A percentile compares a stretch with the other conserved stretches of the same genome.
These are phyloP conservation scores for Sugiyamaella smithiae DNA, from an alignment of 805 yeast genomes.

Conservation along the genomic window DNA sequence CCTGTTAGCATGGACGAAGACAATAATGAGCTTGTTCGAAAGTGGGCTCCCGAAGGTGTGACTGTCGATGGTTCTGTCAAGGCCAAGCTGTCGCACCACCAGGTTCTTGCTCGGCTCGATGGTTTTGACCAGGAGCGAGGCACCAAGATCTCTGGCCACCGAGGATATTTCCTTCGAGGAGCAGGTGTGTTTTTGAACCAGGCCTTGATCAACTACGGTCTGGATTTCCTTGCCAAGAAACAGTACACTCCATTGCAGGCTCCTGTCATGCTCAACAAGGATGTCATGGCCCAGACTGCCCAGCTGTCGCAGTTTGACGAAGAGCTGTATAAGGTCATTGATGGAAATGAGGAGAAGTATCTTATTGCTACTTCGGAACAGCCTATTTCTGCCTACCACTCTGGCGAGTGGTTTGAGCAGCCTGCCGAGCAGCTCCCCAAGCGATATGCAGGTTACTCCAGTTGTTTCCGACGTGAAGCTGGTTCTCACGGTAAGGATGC, in stretches of 20 bases:
- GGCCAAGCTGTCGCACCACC: slow-evolving; percentile 92
- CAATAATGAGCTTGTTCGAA: slow-evolving; percentile 80
- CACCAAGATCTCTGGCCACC: slow-evolving; percentile 94
- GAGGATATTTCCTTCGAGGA: slow-evolving; percentile 94
- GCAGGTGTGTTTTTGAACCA: slow-evolving; percentile 97
- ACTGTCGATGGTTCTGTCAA: slow-evolving; percentile 65
- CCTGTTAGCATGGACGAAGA: slow-evolving; percentile 86
- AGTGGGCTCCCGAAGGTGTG: slow-evolving; percentile 80
- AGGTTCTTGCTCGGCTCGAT: slow-evolving; percentile 86
- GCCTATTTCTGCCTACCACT: slow-evolving; percentile 97
- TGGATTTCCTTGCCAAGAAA: slow-evolving; percentile 71
- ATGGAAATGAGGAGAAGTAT: slow-evolving; percentile 97
- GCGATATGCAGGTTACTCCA: slow-evolving; percentile 95
- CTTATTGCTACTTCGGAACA: slow-evolving; percentile 98
- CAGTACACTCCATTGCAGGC: slow-evolving; percentile 93
- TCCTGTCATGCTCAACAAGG: slow-evolving; percentile 99
- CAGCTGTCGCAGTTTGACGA: slow-evolving; percentile 97
- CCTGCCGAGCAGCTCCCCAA: slow-evolving; percentile 96
- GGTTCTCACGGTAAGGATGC: slow-evolving; percentile 99
- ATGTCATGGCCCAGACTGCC: slow-evolving; percentile 98
- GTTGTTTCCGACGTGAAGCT: slow-evolving; percentile 99
- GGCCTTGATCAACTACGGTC: slow-evolving; percentile 95
- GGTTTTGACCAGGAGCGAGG: slow-evolving; percentile 99
- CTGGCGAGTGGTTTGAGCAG: slow-evolving; percentile 97
- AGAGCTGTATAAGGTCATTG: slow-evolving; percentile 93